These are phyloP conservation scores for Globisporangium alternatum DNA, from an alignment of 352 stramenopile genomes.

Conservation along the genomic window DNA sequence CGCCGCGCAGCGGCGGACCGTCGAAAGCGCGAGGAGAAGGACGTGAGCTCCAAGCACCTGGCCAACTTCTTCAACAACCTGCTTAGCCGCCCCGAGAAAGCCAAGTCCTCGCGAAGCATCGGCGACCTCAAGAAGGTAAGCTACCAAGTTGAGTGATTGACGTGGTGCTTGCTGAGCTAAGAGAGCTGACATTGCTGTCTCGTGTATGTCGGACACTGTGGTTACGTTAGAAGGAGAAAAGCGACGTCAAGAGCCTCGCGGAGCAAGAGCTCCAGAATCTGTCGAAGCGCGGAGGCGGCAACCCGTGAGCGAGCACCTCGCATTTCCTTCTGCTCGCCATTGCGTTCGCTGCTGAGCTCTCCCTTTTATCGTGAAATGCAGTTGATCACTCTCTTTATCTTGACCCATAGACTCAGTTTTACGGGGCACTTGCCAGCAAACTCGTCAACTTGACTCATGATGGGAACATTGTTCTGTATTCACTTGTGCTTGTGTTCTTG, in stretches of 20 bases:
- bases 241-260: slow-evolving; percentile 48
- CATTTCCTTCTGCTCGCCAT: neutral
- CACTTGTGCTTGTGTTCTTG: neutral
- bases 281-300: slow-evolving; percentile 29
- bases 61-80: slow-evolving; percentile 89
- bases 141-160: neutral
- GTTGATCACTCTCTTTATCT: neutral
- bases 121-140: slow-evolving; percentile 57
- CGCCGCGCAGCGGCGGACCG: slow-evolving; percentile 68
- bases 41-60: slow-evolving; percentile 83
- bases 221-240: slow-evolving; percentile 44
- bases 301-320: neutral
- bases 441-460: no score
- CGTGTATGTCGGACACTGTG: no score
- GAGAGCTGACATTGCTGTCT: no score
- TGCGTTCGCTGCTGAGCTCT: neutral
- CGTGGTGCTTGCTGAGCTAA: neutral
- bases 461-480: slow-evolving; percentile 7
- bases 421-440: no score
- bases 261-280: slow-evolving; percentile 57
- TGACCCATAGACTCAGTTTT: no score
- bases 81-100: slow-evolving; percentile 80
- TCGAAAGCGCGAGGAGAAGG: slow-evolving; percentile 77
- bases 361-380: neutral
- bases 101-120: slow-evolving; percentile 60